Percentiles rank a stretch among this genome's conserved stretches.
Conservation (phyloP, 768 basidiomycete genomes). For the Leucogyrophana mollusca region DNA sequence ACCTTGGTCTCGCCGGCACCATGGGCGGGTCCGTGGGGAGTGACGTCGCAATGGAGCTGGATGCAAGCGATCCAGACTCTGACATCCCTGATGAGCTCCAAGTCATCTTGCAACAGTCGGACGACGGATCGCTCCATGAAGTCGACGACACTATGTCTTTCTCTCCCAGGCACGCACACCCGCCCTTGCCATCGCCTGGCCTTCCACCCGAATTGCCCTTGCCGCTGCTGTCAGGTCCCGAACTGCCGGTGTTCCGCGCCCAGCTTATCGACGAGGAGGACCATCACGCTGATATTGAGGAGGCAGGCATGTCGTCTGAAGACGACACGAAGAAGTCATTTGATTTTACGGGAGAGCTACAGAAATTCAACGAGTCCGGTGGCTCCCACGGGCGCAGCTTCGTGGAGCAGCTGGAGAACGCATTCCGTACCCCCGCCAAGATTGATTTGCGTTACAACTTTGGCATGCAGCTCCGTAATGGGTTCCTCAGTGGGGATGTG, state of each 20-base stretch:
- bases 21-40: conserved; percentile 61
- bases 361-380: conserved; percentile 67
- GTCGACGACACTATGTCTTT: conserved; percentile 50
- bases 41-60: conserved; percentile 42
- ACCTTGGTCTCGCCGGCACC: conserved; percentile 65
- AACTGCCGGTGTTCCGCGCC: conserved; percentile 41
- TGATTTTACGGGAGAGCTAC: conserved; percentile 80
- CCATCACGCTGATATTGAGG: conserved; percentile 40
- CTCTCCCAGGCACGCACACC: conserved; percentile 4
- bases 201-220: conserved; percentile 42
- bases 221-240: conserved; percentile 23
- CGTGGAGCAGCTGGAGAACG: conserved; percentile 78
- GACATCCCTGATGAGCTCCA: conserved; percentile 83
- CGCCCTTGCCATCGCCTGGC: conserved; percentile 34
- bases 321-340: conserved; percentile 78
- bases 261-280: conserved; percentile 45
- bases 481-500: conserved; percentile 36
- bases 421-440: conserved; percentile 75
- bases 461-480: conserved; percentile 2
- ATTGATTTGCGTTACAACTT: conserved; percentile 56
- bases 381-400: conserved; percentile 71
- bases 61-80: conserved; percentile 65
- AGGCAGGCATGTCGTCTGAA: conserved; percentile 41
- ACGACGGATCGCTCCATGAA: conserved; percentile 26
- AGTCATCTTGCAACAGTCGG: conserved; percentile 49